These are phyloP conservation scores for Phascolomyces articulosus DNA, from an alignment of 371 early-diverging fungal genomes.

Conservation along the genomic window DNA sequence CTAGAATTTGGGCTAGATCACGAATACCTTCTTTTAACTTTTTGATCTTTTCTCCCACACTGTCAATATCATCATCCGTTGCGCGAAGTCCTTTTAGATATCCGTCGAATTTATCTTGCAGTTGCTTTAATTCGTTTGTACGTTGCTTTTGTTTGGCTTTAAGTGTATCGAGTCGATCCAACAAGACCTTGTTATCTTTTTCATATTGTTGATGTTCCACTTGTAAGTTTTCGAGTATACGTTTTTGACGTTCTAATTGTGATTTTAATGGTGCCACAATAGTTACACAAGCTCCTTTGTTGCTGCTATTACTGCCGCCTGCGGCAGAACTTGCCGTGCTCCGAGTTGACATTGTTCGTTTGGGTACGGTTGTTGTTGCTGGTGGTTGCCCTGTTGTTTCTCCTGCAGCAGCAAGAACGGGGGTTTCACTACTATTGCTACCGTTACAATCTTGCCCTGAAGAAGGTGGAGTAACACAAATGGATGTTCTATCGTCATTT, in stretches of 20 bases:
- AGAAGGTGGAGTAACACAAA: neutral
- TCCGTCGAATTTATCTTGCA: constrained; percentile 31
- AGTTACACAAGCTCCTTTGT: constrained; percentile 8
- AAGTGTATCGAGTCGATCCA: constrained; percentile 17
- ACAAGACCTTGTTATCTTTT: constrained; percentile 18
- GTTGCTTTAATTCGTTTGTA: constrained; percentile 16
- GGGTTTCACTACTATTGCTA: neutral
- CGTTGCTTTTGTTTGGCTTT: constrained; percentile 29
- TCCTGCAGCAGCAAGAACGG: neutral
- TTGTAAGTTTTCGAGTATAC: constrained; percentile 23
- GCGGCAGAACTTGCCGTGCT: constrained; percentile 6
- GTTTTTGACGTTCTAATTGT: constrained; percentile 24
- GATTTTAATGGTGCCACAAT: constrained; percentile 16
- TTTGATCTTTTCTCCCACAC: constrained; percentile 24
- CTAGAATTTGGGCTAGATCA: constrained; percentile 26
- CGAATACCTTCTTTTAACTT: constrained; percentile 26
- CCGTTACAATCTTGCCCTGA: constrained; percentile 1
- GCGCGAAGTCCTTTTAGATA: constrained; percentile 41
- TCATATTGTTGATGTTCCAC: constrained; percentile 22
- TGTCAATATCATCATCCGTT: constrained; percentile 35
- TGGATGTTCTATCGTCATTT: neutral
- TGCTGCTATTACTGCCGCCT: constrained; percentile 1
- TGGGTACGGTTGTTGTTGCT: constrained; percentile 8
- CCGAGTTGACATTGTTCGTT: neutral
- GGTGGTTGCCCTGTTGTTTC: neutral